A percentile compares a stretch with the other conserved stretches of the same genome.
Conservation (phyloP, 306 rosid species). For the Prunus salicina region DNA sequence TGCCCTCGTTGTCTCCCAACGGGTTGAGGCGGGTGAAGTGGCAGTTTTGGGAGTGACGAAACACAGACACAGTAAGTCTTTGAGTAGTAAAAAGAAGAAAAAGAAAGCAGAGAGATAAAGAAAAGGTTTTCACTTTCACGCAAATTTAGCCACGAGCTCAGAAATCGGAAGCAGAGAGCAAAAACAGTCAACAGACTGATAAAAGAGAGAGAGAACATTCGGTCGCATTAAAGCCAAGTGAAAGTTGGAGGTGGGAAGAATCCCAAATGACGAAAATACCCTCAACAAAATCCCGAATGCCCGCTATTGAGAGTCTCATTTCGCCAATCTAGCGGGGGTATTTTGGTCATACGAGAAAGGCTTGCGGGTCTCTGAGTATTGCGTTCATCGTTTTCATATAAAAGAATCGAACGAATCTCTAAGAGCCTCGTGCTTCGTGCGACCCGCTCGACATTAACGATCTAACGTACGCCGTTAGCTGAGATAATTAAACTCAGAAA, state of each 20-base stretch:
- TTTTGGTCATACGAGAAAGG: neutral
- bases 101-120: neutral
- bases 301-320: neutral
- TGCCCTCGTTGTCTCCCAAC: neutral
- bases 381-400: conserved; percentile 16
- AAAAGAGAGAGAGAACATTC: conserved; percentile 15
- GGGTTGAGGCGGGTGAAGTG: neutral
- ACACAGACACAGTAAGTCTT: neutral
- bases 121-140: conserved; percentile 10
- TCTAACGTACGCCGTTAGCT: conserved; percentile 19
- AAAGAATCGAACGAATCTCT: conserved; percentile 24
- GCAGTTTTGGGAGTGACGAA: neutral
- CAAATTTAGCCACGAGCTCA: neutral
- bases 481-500: neutral
- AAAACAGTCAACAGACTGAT: conserved; percentile 2
- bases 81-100: neutral
- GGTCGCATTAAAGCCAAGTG: conserved; percentile 25
- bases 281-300: neutral
- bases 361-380: conserved; percentile 8
- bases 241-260: neutral
- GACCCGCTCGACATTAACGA: neutral
- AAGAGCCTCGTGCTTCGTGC: conserved; percentile 21
- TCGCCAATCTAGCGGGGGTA: neutral
- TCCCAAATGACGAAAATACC: conserved; percentile 13
- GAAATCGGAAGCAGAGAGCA: neutral